Conservation (phyloP, 2,329 filamentous ascomycete species). For the Paraphaeosphaeria sporulosa region DNA sequence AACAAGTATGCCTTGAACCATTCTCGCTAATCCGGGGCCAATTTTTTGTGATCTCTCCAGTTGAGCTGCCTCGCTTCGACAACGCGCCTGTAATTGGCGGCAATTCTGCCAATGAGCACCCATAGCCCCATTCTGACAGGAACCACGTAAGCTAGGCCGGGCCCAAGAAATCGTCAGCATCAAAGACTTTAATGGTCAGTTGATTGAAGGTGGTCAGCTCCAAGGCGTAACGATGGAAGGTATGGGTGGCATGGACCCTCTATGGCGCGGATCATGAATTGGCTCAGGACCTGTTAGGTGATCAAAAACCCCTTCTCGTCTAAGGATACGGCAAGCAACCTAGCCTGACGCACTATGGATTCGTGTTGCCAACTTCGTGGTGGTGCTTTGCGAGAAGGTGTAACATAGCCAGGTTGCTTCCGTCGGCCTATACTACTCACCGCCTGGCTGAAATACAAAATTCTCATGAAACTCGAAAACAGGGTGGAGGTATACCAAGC, state of each 20-base stretch:
- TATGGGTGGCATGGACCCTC: neutral
- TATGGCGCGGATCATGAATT: neutral
- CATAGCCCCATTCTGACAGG: neutral
- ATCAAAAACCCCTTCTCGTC: neutral
- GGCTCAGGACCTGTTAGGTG: neutral
- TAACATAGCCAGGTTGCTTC: neutral
- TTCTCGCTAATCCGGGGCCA: neutral
- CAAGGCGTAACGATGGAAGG: neutral
- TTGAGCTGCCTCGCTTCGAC: conserved; percentile 1
- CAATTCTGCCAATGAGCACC: conserved; percentile 6
- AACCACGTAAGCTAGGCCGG: conserved; percentile 6
- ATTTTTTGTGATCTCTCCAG: neutral
- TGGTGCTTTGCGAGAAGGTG: neutral
- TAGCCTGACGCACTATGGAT: neutral
- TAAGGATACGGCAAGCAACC: neutral
- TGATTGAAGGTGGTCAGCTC: neutral
- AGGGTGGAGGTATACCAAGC: neutral
- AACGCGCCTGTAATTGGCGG: conserved; percentile 1
- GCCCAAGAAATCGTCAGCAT: neutral
- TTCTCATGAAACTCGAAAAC: neutral
- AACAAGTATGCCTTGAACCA: neutral
- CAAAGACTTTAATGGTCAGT: neutral
- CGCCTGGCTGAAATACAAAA: neutral
- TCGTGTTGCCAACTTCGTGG: neutral
- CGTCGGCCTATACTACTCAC: neutral